Conservation (phyloP, 768 basidiomycete species). For the Hygrocybe coccinea region DNA sequence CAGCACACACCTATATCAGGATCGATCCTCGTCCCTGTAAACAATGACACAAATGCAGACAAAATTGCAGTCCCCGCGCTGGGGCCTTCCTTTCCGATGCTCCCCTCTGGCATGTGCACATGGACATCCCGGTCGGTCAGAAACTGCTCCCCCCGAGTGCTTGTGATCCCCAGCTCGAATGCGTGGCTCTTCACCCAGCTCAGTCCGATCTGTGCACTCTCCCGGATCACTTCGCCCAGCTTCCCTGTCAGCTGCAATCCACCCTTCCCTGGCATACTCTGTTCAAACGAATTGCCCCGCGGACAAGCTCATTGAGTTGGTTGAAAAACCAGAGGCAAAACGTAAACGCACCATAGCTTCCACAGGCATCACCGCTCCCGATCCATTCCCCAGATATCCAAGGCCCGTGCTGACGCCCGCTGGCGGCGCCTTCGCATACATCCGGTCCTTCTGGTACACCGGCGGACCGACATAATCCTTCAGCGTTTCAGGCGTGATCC, state of each 20-base stretch:
- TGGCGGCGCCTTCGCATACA: slow-evolving; percentile 78
- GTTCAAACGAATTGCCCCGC: slow-evolving; percentile 2
- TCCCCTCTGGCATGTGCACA: slow-evolving; percentile 95
- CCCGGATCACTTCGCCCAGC: slow-evolving; percentile 95
- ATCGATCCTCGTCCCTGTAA: slow-evolving; percentile 77
- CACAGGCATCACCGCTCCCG: slow-evolving; percentile 94
- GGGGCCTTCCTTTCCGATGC: slow-evolving; percentile 92
- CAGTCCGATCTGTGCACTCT: slow-evolving; percentile 91
- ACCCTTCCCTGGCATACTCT: slow-evolving; percentile 98
- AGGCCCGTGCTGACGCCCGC: slow-evolving; percentile 93
- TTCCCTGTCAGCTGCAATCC: slow-evolving; percentile 90
- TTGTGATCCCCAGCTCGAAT: slow-evolving; percentile 80
- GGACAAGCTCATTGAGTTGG: background rate
- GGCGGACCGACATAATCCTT: slow-evolving; percentile 97
- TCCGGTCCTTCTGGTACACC: slow-evolving; percentile 89
- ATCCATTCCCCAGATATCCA: slow-evolving; percentile 94
- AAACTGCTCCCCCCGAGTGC: slow-evolving; percentile 65
- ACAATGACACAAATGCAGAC: slow-evolving; percentile 85
- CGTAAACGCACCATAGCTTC: slow-evolving; percentile 73
- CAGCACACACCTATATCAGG: slow-evolving; percentile 77
- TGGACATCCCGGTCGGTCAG: slow-evolving; percentile 86
- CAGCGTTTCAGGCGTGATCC: slow-evolving; percentile 80
- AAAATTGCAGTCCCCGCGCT: slow-evolving; percentile 94
- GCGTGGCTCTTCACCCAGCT: slow-evolving; percentile 93
- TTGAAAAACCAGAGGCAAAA: background rate